These are phyloP conservation scores for Sporisorium scitamineum DNA, from an alignment of 1,284 basidiomycete genomes.

Conservation along the genomic window DNA sequence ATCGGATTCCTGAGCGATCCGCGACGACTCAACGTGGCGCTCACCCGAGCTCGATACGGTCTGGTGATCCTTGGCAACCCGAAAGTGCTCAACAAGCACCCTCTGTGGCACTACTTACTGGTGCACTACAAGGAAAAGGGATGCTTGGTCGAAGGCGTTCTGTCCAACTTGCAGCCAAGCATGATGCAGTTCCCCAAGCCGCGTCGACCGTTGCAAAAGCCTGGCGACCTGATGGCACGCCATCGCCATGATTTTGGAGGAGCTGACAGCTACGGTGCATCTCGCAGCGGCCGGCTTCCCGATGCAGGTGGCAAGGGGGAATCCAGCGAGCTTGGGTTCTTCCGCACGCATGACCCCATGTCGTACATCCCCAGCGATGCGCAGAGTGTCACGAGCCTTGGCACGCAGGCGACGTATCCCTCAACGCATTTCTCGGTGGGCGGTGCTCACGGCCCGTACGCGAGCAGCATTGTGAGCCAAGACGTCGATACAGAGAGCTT, in stretches of 20 bases:
- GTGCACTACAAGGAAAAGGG: constrained; percentile 98
- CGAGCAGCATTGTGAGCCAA: constrained; percentile 61
- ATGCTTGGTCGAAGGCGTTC: constrained; percentile 92
- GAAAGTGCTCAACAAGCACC: constrained; percentile 92
- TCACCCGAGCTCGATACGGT: constrained; percentile 97
- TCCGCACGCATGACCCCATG: constrained; percentile 91
- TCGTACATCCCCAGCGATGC: constrained; percentile 91
- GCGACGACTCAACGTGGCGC: constrained; percentile 92
- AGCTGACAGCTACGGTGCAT: constrained; percentile 19
- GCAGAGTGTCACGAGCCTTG: constrained; percentile 57
- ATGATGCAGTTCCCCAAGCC: constrained; percentile 89
- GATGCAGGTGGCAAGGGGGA: constrained; percentile 50
- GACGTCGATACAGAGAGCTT: constrained; percentile 52
- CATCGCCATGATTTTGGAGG: constrained; percentile 50
- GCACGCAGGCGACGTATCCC: constrained; percentile 62
- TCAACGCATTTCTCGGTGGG: constrained; percentile 48
- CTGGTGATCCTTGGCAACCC: constrained; percentile 98
- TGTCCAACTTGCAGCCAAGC: constrained; percentile 94
- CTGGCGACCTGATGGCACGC: constrained; percentile 63
- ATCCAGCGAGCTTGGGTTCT: constrained; percentile 88
- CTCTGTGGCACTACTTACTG: constrained; percentile 94
- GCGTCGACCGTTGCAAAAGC: constrained; percentile 61
- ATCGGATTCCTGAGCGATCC: constrained; percentile 99
- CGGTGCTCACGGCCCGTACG: constrained; percentile 46
- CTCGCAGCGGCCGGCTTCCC: constrained; percentile 8